Percentiles rank a stretch among this genome's conserved stretches.
Conservation (phyloP, 345 rosid species). For the Camelina neglecta region DNA sequence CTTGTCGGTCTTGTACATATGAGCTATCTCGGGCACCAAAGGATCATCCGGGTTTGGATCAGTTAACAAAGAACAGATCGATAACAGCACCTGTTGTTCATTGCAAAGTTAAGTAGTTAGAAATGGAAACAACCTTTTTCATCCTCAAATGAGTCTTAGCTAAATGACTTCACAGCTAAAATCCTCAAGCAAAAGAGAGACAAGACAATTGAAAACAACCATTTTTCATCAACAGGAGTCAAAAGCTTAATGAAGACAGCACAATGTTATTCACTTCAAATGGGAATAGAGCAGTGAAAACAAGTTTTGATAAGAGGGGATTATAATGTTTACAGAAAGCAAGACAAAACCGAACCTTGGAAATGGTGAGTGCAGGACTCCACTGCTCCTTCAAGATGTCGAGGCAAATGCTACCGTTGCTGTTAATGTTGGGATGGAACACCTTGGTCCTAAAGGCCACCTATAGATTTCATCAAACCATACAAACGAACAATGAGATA, state of each 20-base stretch:
- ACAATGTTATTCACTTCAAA: slow-evolving; percentile 8
- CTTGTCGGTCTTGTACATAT: slow-evolving; percentile 95
- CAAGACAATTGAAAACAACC: not conserved
- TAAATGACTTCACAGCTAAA: not conserved
- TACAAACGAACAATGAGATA: not conserved
- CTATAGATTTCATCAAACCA: slow-evolving; percentile 39
- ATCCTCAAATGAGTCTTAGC: not conserved
- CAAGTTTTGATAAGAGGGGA: not conserved
- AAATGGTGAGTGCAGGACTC: slow-evolving; percentile 96
- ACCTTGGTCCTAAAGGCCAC: slow-evolving; percentile 96
- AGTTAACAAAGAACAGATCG: slow-evolving; percentile 92
- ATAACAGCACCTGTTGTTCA: slow-evolving; percentile 74
- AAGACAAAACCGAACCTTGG: slow-evolving; percentile 60
- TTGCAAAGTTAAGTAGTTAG: slow-evolving; percentile 2
- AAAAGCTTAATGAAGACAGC: not conserved
- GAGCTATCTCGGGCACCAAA: slow-evolving; percentile 95
- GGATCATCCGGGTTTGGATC: slow-evolving; percentile 99
- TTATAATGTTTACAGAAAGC: not conserved
- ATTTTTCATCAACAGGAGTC: not conserved
- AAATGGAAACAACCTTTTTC: not conserved
- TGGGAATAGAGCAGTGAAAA: not conserved
- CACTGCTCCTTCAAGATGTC: slow-evolving; percentile 99
- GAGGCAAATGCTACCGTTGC: slow-evolving; percentile 97
- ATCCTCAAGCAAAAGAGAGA: not conserved
- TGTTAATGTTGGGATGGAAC: slow-evolving; percentile 90